Evolutionary conservation across 1,139 yeast genomes (phyloP), one percentile per base, ranked within the genome.

Genomic region (Yamadazyma siamensis): DNA sequence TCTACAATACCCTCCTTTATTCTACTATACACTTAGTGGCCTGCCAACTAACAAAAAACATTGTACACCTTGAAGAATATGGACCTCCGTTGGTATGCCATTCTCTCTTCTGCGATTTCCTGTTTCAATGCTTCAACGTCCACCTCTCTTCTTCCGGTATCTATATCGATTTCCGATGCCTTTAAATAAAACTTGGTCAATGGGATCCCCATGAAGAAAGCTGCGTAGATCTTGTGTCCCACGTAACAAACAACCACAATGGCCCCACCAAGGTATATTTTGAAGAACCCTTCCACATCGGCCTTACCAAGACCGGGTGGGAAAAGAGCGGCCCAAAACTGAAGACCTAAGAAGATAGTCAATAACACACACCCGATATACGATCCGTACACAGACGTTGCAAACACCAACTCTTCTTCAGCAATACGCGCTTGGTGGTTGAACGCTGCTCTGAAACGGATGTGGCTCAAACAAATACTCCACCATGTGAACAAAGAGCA

Each of bases 401-500:
- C 47, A 17, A 55, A 51, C 10, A 46, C 49, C 31, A 63, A 49
- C 44, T 62, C 67, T 27, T 54, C 61, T 28, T 47, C 49, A 8
- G 66, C 52, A 19, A 43, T 45, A 28, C 64, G 43, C 3, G 59
- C 61, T 37, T 52, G 51, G 18, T 42, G 38, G 12, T 33, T 38
- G 26, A 60, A 50, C 1, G 64, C 63, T n/a, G 43, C 36, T 36
- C 61, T 47, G 35, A 60, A 60, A 33, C 66, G 38, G 25, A 59
- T 39, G 34, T 59, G 65, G 29, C 56, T 49, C 16, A 59, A 39
- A 35, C 61, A 55, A 29, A 60, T 59, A 4, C 61, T 49, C 41
- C 57, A 49, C 71, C 71, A 64, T 22, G 66, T 59, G 36, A 64
- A 58, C 32, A 64, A 58, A 23, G 61, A 62, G 28, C 65, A 57